Evolutionary conservation across 306 rosid genomes (phyloP), one percentile per base, ranked within the genome.

Genomic region (Vigna angularis): DNA sequence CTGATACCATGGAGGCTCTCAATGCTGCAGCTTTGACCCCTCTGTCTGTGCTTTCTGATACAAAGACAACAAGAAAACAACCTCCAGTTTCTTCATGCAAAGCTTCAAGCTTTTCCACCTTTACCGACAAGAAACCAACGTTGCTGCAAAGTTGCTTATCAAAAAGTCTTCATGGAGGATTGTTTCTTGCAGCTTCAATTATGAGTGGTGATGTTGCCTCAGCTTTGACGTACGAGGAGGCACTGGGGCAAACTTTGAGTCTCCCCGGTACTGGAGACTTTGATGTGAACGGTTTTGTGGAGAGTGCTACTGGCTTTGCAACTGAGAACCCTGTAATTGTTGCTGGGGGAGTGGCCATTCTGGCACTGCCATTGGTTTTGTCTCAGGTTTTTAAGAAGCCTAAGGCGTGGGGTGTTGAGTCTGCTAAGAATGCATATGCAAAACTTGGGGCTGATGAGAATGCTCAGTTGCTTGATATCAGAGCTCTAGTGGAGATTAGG

Each of bases 1-100:
- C 16, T 52, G 52, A 94, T 87, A 92, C 97, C 75, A 96, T 96
- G 99, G 98, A 93, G 88, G 91, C 98, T 89, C 94, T 96, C 87
- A 93, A 93, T 90, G 96, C 91, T 68, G 88, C 88, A 78, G 76
- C 88, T 53, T 89, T 91, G 72, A 91, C 86, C 84, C 96, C 99
- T 66, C 79, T 93, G 73, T 91, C 98, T 70, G 87, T 93, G 12
- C 91, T 91, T 68, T 79, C 86, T 69, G 93, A 90, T 42, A 89
- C 79, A 79, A 88, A 77, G 76, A 88, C 18, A 80, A 79, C 89
- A 80, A 87, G 85, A 80, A 92, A 84, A 53, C 89, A 63, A 51
- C 20, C 84, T 38, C 51, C 86, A 65, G 51, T 81, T 66, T 75
- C 83, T 38, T 81, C 87, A 0, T 78, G 85, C 84, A 93, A 85